Evolutionary conservation across 306 rosid genomes (phyloP), one percentile per base, ranked within the genome.

Genomic region (Vigna radiata): DNA sequence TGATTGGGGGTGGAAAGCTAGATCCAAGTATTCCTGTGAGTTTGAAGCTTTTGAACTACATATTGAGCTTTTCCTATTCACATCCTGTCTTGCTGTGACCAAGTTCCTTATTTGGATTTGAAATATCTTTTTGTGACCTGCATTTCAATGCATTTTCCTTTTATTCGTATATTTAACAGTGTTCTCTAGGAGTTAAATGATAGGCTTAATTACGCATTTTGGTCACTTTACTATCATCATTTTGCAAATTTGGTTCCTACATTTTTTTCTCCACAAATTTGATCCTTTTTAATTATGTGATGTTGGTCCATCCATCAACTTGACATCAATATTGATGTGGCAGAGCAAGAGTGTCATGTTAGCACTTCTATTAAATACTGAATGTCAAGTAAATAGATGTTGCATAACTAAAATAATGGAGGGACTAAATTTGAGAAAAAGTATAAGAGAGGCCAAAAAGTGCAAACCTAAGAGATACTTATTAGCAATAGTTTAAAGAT

Each of bases 1-100:
- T 95, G 80, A 82, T 85, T 62, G 98, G 97, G 43, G 98, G 98
- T 81, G 97, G 86, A 81, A 85, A 85, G 68, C 86, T 95, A 66
- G 82, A 95, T 85, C 89, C 90, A 58, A 88, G 17, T 56, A 80
- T 88, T 76, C 96, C 97, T 62, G 98, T 92, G 77, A 90, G 98
- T 91, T 73, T 77, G 59, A 70, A 54, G 39, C 54, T 73, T 79
- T 80, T 43, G 70, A 49, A 41, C 70, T 59, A 37, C 66, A 64
- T 67, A 14, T 50, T 48, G 16, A 33, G n/a, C 8, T 14, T 36
- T 37, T 21, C 19, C 31, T 49, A 21, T 68, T 72, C 63, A 53
- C 73, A 17, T 64, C 41, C 47, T 60, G 62, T 69, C 14, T 76
- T 76, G 68, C 7, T 49, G 36, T 48, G 46, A 44, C 41, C 31